phyloP scores from a whole-genome alignment of 2,329 filamentous ascomycete species.

The Xylariaceae sp. region DNA sequence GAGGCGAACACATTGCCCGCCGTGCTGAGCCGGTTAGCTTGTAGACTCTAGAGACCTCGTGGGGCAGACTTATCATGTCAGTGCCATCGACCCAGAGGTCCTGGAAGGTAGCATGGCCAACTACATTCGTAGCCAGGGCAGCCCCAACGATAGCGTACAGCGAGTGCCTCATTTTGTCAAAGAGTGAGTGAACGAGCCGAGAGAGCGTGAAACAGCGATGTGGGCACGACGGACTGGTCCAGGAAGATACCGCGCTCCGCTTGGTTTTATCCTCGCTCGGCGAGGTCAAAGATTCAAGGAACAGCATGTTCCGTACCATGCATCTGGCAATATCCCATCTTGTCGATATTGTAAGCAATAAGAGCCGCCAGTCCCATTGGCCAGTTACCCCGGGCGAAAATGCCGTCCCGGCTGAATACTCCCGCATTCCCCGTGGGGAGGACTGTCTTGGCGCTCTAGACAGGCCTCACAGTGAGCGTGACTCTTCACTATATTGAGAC shows the following conservation, averaged over 20 bases:
- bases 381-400: slow-evolving; percentile 13
- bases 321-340: slow-evolving; percentile 17
- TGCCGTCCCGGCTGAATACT: slow-evolving; percentile 18
- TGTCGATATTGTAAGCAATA: slow-evolving; percentile 12
- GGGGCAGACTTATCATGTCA: slow-evolving; percentile 24
- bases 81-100: slow-evolving; percentile 42
- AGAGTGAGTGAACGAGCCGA: slow-evolving; percentile 4
- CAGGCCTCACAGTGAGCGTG: too few relatives aligned
- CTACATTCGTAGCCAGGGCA: slow-evolving; percentile 30
- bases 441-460: too few relatives aligned
- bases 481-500: too few relatives aligned
- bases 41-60: not conserved
- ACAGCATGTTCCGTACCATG: slow-evolving; percentile 10
- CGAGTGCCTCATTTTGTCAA: slow-evolving; percentile 30
- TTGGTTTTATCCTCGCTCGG: too few relatives aligned
- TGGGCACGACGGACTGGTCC: too few relatives aligned
- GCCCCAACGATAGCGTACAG: slow-evolving; percentile 25
- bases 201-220: too few relatives aligned
- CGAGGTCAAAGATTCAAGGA: too few relatives aligned
- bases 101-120: slow-evolving; percentile 45
- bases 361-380: slow-evolving; percentile 16
- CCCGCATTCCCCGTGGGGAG: too few relatives aligned
- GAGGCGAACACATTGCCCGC: slow-evolving; percentile 38
- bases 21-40: slow-evolving; percentile 24
- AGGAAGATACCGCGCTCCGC: too few relatives aligned